These are phyloP conservation scores for Ceratocystis colombiana DNA, from an alignment of 2,329 filamentous ascomycete genomes.

Conservation along the genomic window DNA sequence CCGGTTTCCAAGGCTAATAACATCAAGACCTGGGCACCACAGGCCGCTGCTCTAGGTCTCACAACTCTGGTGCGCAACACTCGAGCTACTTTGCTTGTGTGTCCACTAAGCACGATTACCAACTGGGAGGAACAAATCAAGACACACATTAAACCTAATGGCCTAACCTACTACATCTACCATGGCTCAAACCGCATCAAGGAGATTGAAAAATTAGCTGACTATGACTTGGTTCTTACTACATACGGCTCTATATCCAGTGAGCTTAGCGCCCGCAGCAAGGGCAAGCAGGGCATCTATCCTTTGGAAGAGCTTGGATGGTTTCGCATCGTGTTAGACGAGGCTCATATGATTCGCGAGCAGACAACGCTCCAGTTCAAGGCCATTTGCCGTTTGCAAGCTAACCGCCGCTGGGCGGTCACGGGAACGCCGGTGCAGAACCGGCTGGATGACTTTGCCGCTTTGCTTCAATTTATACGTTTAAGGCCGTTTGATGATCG, in stretches of 20 bases:
- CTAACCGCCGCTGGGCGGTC: constrained; percentile 86
- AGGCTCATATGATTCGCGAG: constrained; percentile 90
- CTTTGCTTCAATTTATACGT: constrained; percentile 74
- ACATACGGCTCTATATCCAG: constrained; percentile 83
- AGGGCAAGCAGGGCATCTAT: constrained; percentile 48
- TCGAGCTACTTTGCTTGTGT: constrained; percentile 74
- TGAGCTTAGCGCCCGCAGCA: constrained; percentile 58
- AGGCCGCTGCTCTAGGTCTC: constrained; percentile 36
- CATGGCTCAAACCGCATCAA: constrained; percentile 70
- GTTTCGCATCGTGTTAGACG: constrained; percentile 89
- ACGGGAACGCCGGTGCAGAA: constrained; percentile 96
- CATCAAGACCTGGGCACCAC: constrained; percentile 30
- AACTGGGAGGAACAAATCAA: constrained; percentile 95
- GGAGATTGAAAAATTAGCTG: constrained; percentile 55
- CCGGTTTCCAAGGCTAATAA: constrained; percentile 34
- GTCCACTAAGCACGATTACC: constrained; percentile 77
- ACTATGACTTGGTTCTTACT: constrained; percentile 78
- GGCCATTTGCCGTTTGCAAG: constrained; percentile 68
- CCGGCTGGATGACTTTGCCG: constrained; percentile 76
- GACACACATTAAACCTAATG: constrained; percentile 57
- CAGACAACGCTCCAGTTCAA: constrained; percentile 72
- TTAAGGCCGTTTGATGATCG: constrained; percentile 76
- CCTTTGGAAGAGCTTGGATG: constrained; percentile 73
- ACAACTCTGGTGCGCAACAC: constrained; percentile 54
- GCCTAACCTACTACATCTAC: constrained; percentile 69